Base-by-base conservation (phyloP, 2,329 filamentous ascomycete genomes). In the Aspergillus pseudoglaucus region DNA sequence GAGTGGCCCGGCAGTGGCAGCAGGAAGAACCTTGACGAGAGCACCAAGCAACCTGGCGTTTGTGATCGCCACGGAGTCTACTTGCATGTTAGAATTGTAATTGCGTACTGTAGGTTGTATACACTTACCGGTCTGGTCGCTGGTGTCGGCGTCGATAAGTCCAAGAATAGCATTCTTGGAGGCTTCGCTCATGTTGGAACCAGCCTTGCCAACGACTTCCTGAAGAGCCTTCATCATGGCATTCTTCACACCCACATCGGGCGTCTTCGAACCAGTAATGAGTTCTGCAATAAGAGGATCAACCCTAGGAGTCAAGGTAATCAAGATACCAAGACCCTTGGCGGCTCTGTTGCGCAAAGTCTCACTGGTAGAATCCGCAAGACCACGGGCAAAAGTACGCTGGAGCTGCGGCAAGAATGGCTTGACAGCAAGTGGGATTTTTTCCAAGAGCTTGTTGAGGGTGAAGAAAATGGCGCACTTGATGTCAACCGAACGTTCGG, bases 151-250 rank as follows among this genome's bases (percentile, higher is more conserved):
- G 66, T 97, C 93, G 61, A 98, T 96, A 43, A 98, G 76, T 39
- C 82, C 80, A 43, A 98, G 75, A 22, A 98, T 89, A n/a, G 90
- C 84, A 51, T 83, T 80, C 47, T 90, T 84, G 42, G 91, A 96
- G 18, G 84, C 75, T 60, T 97, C 93, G 59, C 88, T 90, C 93
- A 98, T 98, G 70, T 91, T 96, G 49, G 79, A 78, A 47, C 93
- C 93, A 15, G 90, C 91, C 70, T 95, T 95, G 75, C 88, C 91
- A 51, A 98, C 85, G 25, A 98, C 93, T 64, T 97, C 91, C 64
- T 94, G 96, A 41, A 98, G 73, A 3, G 93, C 93, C 75, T 94
- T 95, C 60, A 98, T 79, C 93, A 98, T 98, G 23, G 93, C 93
- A 56, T 87, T 93, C 70, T 83, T 88, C 54, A 98, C 93, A 41